phyloP scores from a whole-genome alignment of 2,329 filamentous ascomycete species.

The Sporothrix pseudoabietina region DNA sequence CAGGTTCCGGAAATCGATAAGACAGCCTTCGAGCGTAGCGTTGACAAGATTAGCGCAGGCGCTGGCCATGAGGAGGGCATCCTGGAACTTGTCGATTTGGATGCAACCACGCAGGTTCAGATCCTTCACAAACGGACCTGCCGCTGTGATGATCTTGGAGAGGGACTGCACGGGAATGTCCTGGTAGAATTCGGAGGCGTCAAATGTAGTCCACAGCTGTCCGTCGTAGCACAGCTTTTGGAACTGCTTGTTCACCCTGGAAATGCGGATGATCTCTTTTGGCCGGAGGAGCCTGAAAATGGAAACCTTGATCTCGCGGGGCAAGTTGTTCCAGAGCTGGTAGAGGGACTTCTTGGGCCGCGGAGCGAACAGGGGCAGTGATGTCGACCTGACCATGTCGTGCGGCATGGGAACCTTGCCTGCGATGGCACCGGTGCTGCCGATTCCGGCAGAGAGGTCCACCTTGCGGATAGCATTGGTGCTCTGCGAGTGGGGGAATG shows the following conservation, averaged over 20 bases:
- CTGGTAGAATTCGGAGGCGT: conserved; percentile 83
- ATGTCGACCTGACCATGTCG: conserved; percentile 48
- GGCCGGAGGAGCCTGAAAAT: conserved; percentile 76
- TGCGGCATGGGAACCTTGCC: conserved; percentile 36
- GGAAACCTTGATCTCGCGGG: conserved; percentile 76
- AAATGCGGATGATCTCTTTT: conserved; percentile 77
- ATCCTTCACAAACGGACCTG: conserved; percentile 87
- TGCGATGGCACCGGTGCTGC: conserved; percentile 41
- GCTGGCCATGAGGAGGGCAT: conserved; percentile 74
- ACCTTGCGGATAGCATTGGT: conserved; percentile 55
- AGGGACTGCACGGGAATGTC: conserved; percentile 83
- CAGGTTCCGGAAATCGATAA: conserved; percentile 74
- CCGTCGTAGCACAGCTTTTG: conserved; percentile 88
- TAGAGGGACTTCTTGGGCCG: conserved; percentile 51
- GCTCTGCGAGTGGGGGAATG: conserved; percentile 15
- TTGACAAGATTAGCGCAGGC: conserved; percentile 85
- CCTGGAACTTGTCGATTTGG: conserved; percentile 81
- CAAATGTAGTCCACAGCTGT: conserved; percentile 85
- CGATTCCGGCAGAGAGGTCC: conserved; percentile 17
- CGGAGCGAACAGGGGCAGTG: not conserved
- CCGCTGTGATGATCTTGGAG: conserved; percentile 78
- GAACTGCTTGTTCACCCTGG: conserved; percentile 76
- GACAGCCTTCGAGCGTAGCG: conserved; percentile 83
- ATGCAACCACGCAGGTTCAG: conserved; percentile 90
- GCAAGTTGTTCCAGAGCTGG: conserved; percentile 80